Base-by-base conservation (phyloP, 2,329 filamentous ascomycete species). In the Penicillium sp. region DNA sequence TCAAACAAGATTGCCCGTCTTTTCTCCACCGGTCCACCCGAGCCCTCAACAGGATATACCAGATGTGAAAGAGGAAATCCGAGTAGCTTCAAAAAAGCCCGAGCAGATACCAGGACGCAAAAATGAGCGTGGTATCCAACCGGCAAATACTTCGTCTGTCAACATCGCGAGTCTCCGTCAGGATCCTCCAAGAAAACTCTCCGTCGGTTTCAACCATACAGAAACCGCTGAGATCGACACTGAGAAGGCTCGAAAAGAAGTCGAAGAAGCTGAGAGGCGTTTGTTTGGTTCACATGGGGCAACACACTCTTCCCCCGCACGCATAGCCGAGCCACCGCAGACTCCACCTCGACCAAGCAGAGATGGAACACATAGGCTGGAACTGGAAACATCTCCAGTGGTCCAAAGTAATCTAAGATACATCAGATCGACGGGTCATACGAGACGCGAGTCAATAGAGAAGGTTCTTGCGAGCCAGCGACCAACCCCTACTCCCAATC, bases 311-410 rank as follows among this genome's bases (percentile, higher is more conserved):
- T 53, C 63, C 47, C 65, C 72, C 14, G 66, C 71, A 43, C 63
- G 70, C 39, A 45, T 27, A 44, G 32, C 53, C 6, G 50, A 56
- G 13, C 75, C 71, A 34, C 66, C 72, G 10, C 70, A 69, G 14
- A 80, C 81, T 34, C 86, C 87, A 31, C 70, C 75, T 32, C 78
- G 88, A 46, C 88, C 88, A 1, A 90, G 87, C 63, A 80, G 88
- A 69, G 84, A 89, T 64, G 87, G 87, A 22, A 86, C 86, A 0
- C 82, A 83, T 5, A 80, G 84, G 54, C 77, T 90, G 44, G 81
- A 84, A 29, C 75, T 78, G 52, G 73, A 77, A 11, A 75, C 79
- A 11, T 81, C 79, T 1, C 80, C 82, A 5, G 71, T 85, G 13
- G 78, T 85, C 14, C 79, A 81, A 55, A 85, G 82, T 62, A 83